Evolutionary conservation across 225 moss, liverwort and hornwort species (phyloP), one percentile per base, ranked within the genome.

Genomic region (Bryum argenteum): DNA sequence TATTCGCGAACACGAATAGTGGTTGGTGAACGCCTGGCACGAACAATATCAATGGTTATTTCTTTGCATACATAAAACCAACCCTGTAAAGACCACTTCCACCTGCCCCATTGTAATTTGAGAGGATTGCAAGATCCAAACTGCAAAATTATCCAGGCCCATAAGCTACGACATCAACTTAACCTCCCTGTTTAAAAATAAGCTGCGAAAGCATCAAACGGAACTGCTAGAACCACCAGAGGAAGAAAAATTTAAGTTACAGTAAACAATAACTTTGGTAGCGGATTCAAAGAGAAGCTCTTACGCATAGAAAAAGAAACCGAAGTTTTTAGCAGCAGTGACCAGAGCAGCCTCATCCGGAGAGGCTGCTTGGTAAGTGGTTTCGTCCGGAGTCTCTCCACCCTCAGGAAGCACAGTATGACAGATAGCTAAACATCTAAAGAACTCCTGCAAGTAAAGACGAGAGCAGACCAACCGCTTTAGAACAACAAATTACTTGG

Each of bases 301-400:
- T 75, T 83, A 92, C 91, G 83, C 88, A 75, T 92, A 90, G 78
- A 95, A 95, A 78, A 92, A 95, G 70, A 95, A 95, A 11, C 95
- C 95, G 58, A 95, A 95, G 44, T 91, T 91, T 65, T 95, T 95
- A 28, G 95, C 92, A 18, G 95, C 95, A 43, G 89, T 81, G 60
- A 95, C 95, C 62, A 95, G 89, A 52, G 95, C 95, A 71, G 95
- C 89, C 71, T 95, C 95, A 69, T 95, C 95, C 69, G 95, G 95
- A 15, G 95, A 95, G 57, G 95, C 95, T 74, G 95, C 95, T 70
- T 93, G 95, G 60, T 95, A 95, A 17, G 84, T 84, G 28, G 92
- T 95, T 69, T 88, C 91, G 14, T 95, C 95, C n/a, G 95, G 95
- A 14, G 80, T 77, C 57, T 88, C 89, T 72, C 92, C 95, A 64